Percentiles rank a stretch among this genome's conserved stretches.
Conservation (phyloP, 495 filamentous ascomycete genomes). For the Delitschia confertaspora region DNA sequence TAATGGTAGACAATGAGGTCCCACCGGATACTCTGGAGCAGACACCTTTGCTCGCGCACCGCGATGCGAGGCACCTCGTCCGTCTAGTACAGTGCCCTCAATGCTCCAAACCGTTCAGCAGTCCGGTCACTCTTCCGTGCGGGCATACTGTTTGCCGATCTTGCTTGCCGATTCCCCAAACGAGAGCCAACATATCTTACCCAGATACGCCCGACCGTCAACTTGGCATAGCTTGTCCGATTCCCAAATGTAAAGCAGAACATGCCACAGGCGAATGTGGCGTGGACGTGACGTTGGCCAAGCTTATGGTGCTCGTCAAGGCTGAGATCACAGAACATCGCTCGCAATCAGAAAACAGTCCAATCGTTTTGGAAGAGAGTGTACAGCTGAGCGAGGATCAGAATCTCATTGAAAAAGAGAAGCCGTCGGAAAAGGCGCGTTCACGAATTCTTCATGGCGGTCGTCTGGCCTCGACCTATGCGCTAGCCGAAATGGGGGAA, state of each 20-base stretch:
- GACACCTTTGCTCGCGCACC: constrained; percentile 37
- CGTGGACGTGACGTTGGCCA: constrained; percentile 63
- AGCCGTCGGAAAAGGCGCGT: constrained; percentile 26
- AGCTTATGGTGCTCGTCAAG: constrained; percentile 49
- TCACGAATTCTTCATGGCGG: constrained; percentile 41
- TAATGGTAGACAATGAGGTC: constrained; percentile 19
- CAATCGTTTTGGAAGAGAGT: constrained; percentile 38
- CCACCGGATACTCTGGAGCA: constrained; percentile 3
- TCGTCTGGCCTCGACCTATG: constrained; percentile 52
- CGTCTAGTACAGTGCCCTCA: constrained; percentile 63
- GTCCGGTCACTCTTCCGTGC: constrained; percentile 73
- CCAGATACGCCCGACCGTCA: constrained; percentile 54
- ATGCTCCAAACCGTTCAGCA: constrained; percentile 59
- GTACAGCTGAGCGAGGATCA: constrained; percentile 40
- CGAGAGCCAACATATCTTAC: constrained; percentile 63
- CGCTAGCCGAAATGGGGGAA: constrained; percentile 45
- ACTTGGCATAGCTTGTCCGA: constrained; percentile 64
- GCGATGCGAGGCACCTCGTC: constrained; percentile 51
- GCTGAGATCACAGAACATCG: constrained; percentile 38
- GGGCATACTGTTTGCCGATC: constrained; percentile 66
- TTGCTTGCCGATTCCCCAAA: constrained; percentile 60
- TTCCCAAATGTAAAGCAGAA: constrained; percentile 53
- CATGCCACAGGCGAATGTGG: constrained; percentile 71
- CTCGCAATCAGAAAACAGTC: constrained; percentile 28
- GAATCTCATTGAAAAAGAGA: constrained; percentile 32